phyloP scores from a whole-genome alignment of 2,329 filamentous ascomycete genomes.

The Neopestalotiopsis clavispora region DNA sequence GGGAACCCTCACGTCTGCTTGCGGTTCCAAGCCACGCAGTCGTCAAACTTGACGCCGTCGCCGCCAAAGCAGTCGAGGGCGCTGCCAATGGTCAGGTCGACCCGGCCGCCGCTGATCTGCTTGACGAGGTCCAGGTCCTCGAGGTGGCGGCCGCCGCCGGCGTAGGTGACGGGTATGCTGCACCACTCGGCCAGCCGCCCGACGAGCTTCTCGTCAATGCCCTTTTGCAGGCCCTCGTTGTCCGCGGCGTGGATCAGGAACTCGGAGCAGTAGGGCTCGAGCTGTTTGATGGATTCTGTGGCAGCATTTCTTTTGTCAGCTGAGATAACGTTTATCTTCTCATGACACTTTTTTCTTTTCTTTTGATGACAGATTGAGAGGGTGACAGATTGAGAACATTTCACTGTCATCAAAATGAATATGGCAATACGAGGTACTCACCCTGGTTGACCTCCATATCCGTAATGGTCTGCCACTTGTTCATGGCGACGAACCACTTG shows the following conservation, averaged over 20 bases:
- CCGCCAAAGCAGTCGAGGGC: slow-evolving; percentile 96
- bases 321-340: neutral
- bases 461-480: slow-evolving; percentile 98
- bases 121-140: slow-evolving; percentile 85
- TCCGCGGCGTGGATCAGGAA: slow-evolving; percentile 98
- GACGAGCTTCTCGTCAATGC: slow-evolving; percentile 88
- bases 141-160: slow-evolving; percentile 85
- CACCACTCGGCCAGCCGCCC: slow-evolving; percentile 81
- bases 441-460: slow-evolving; percentile 93
- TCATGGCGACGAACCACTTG: slow-evolving; percentile 96
- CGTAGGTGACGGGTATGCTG: slow-evolving; percentile 92
- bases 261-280: slow-evolving; percentile 93
- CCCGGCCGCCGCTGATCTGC: slow-evolving; percentile 75
- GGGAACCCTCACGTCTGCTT: slow-evolving; percentile 36
- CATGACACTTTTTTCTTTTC: too few relatives aligned
- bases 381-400: too few relatives aligned
- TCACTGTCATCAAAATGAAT: too few relatives aligned
- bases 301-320: neutral
- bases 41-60: slow-evolving; percentile 81
- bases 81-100: slow-evolving; percentile 95
- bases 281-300: slow-evolving; percentile 75
- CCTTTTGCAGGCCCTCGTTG: slow-evolving; percentile 90
- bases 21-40: slow-evolving; percentile 88
- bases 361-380: too few relatives aligned
- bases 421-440: slow-evolving; percentile 40